Percentiles rank a stretch among this genome's conserved stretches.
phyloP scores from a whole-genome alignment of 345 rosid species.

The Eucalyptus regnans region DNA sequence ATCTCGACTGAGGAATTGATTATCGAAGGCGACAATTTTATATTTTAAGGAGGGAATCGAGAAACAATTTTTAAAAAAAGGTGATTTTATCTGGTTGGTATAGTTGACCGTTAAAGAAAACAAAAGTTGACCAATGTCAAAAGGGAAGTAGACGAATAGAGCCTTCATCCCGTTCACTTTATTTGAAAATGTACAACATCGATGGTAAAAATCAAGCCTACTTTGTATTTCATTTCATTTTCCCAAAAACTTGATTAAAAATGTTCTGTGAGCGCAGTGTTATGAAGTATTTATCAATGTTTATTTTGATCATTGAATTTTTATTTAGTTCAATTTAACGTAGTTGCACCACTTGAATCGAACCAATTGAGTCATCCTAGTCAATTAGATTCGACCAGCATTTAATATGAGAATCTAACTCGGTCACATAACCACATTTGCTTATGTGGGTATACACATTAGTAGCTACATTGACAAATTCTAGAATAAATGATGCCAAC shows the following conservation, averaged over 20 bases:
- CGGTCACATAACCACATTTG: neutral
- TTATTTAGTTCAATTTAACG: neutral
- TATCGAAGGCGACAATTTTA: neutral
- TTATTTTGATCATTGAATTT: neutral
- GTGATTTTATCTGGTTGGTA: neutral
- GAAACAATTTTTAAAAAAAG: neutral
- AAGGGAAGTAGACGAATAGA: neutral
- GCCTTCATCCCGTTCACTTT: neutral
- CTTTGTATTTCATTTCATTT: neutral
- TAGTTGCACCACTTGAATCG: neutral
- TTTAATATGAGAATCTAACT: neutral
- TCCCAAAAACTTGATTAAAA: neutral
- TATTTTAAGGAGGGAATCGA: neutral
- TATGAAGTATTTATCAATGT: neutral
- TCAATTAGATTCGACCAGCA: neutral
- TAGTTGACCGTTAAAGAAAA: neutral
- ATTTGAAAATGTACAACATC: neutral
- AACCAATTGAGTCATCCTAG: accelerated
- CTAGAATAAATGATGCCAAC: neutral
- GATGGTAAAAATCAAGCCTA: neutral
- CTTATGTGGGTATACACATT: neutral
- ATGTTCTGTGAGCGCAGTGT: accelerated
- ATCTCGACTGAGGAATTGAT: neutral
- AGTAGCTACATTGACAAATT: neutral
- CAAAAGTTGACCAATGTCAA: neutral